These are phyloP conservation scores for Suhomyces taliae DNA, from an alignment of 1,139 yeast species.

Conservation along the genomic window DNA sequence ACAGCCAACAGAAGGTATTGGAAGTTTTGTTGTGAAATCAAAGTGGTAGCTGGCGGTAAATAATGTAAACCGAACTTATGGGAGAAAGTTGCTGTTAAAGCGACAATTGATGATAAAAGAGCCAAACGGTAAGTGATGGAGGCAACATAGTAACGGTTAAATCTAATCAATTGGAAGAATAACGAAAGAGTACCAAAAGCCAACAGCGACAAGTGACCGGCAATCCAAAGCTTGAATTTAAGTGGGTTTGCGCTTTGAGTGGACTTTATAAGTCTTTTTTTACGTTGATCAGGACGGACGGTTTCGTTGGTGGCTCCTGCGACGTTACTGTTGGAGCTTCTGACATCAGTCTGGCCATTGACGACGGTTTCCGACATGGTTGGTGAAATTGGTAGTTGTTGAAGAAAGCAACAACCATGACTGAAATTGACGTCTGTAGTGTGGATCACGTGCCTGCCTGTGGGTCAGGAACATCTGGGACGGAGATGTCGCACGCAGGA, in stretches of 20 bases:
- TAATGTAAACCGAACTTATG: constrained; percentile 57
- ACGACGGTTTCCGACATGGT: constrained; percentile 7
- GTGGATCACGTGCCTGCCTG: not conserved
- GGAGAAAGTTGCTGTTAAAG: constrained; percentile 54
- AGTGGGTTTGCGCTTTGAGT: constrained; percentile 37
- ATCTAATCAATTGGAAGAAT: constrained; percentile 47
- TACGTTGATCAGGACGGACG: constrained; percentile 26
- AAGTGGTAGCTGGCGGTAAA: constrained; percentile 56
- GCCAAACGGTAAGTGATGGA: constrained; percentile 52
- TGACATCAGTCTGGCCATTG: constrained; percentile 4
- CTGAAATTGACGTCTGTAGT: not conserved
- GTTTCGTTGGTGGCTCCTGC: constrained; percentile 22
- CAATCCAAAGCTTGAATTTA: constrained; percentile 57
- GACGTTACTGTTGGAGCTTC: not conserved
- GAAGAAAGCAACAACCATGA: not conserved
- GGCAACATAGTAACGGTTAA: constrained; percentile 47
- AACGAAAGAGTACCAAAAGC: constrained; percentile 51
- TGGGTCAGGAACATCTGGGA: too few species aligned
- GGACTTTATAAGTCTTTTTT: constrained; percentile 42
- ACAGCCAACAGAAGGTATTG: constrained; percentile 57
- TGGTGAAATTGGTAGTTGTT: not conserved
- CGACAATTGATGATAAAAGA: constrained; percentile 54
- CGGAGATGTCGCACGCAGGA: too few species aligned
- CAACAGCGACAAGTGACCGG: constrained; percentile 56
- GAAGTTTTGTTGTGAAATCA: constrained; percentile 68